A percentile compares a stretch with the other conserved stretches of the same genome.
Conservation (phyloP, 2,329 filamentous ascomycete genomes). For the Xylariaceae sp. region DNA sequence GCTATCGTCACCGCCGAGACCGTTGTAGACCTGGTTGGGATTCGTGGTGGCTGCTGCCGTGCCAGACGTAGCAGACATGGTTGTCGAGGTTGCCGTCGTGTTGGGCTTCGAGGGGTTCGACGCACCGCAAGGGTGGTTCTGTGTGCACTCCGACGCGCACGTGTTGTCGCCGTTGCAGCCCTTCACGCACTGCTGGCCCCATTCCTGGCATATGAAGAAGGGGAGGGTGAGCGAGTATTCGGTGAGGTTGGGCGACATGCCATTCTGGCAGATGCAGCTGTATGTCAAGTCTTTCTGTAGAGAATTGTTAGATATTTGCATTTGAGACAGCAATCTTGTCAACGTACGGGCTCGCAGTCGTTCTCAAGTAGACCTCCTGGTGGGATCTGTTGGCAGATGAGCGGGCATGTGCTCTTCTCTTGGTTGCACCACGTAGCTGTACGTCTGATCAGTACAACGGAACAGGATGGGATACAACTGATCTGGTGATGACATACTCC, state of each 20-base stretch:
- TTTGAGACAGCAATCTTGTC: background rate
- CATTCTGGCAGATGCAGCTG: constrained; percentile 67
- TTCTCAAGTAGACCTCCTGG: constrained; percentile 54
- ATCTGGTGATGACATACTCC: constrained; percentile 41
- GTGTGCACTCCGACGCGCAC: constrained; percentile 59
- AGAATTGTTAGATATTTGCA: background rate
- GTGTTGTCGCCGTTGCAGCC: constrained; percentile 51
- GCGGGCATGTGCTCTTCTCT: constrained; percentile 62
- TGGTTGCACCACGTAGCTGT: constrained; percentile 59
- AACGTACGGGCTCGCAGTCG: constrained; percentile 61
- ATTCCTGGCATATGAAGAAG: constrained; percentile 71
- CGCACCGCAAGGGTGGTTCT: constrained; percentile 71
- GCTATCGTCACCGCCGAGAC: constrained; percentile 23
- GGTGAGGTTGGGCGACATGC: constrained; percentile 64
- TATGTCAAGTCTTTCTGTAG: constrained; percentile 58
- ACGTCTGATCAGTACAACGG: background rate
- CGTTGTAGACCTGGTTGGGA: constrained; percentile 34
- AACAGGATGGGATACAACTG: constrained; percentile 12
- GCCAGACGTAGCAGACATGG: constrained; percentile 36
- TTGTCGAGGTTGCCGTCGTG: constrained; percentile 42
- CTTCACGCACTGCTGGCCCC: constrained; percentile 63
- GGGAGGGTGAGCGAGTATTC: constrained; percentile 76
- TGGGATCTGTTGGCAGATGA: constrained; percentile 64
- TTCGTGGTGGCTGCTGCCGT: constrained; percentile 31
- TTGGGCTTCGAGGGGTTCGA: constrained; percentile 59